Base-by-base conservation (phyloP, 441 rosid genomes). In the Pelargonium fulgidum region DNA sequence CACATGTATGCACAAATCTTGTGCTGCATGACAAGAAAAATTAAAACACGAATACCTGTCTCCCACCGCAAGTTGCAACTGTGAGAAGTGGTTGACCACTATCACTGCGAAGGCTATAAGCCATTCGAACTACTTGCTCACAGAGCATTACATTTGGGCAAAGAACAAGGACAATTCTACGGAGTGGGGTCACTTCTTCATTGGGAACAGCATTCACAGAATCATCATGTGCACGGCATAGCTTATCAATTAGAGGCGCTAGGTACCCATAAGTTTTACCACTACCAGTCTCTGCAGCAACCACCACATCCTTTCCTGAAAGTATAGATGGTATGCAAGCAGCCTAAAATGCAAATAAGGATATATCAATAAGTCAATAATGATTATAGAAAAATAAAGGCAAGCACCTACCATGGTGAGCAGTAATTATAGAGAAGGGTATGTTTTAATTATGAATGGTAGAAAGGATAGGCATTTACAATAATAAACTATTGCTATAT, bases 251-350 rank as follows among this genome's bases (percentile, higher is more conserved):
- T 44, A 93, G 74, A 33, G 98, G 97, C 71, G 85, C 83, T 39
- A 89, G 81, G 81, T 91, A 89, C 52, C 96, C 74, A 75, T 88
- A 92, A 47, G 97, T 89, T 80, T 93, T 93, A 64, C 98, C 97
- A 64, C 98, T 91, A 10, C 98, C 98, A 0, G 98, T 93, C 75
- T 93, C 99, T 7, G 97, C 97, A 7, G 99, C 99, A 69, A 89
- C 75, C 26, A 91, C 84, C 54, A 87, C 96, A 79, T 93, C 99
- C 77, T 88, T 91, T 67, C 97, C 92, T 0, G 90, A 87, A 5
- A 88, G 82, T 74, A 91, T 78, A 39, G 91, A 75, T 1, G 93
- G 93, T 45, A 87, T 74, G 58, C 87, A 75, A 17, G 89, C 82
- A 77, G 97, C 96, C 97, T 90, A 79, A 41, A 64, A 78, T 12